Conservation (phyloP, 768 basidiomycete species). For the Infundibulicybe gibba region DNA sequence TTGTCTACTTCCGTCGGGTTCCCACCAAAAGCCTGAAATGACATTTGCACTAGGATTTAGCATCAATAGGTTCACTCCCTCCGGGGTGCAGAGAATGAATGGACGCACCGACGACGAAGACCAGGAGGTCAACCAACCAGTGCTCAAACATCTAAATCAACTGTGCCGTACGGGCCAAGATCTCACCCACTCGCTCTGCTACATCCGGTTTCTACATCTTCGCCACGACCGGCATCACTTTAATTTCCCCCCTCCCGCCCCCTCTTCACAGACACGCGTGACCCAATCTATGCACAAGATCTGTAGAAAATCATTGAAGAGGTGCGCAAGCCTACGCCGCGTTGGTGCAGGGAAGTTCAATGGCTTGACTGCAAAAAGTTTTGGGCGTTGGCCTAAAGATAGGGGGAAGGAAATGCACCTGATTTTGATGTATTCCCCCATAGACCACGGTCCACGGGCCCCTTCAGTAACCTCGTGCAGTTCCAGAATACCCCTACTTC, state of each 20-base stretch:
- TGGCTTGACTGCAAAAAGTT: constrained; percentile 82
- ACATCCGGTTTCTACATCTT: constrained; percentile 93
- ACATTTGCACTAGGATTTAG: no score
- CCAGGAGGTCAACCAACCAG: constrained; percentile 82
- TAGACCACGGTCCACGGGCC: constrained; percentile 75
- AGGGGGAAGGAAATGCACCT: no score
- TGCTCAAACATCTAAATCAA: constrained; percentile 80
- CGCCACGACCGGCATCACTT: constrained; percentile 87
- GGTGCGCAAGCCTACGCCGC: constrained; percentile 73
- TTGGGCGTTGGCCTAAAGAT: no score
- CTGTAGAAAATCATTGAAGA: constrained; percentile 89
- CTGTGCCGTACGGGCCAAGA: constrained; percentile 60
- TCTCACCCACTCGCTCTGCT: constrained; percentile 82
- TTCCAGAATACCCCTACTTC: constrained; percentile 75
- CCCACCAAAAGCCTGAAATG: no score
- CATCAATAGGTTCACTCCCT: no score
- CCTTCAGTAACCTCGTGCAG: constrained; percentile 83
- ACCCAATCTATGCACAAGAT: constrained; percentile 70
- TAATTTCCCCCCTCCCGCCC: no score
- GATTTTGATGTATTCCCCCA: constrained; percentile 84
- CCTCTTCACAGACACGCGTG: constrained; percentile 61
- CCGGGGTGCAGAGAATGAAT: no score
- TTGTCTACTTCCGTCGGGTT: no score
- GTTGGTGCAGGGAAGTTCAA: constrained; percentile 81
- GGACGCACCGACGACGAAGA: constrained; percentile 76